phyloP scores from a whole-genome alignment of 2,329 filamentous ascomycete genomes.

The Diaporthe vaccinii region DNA sequence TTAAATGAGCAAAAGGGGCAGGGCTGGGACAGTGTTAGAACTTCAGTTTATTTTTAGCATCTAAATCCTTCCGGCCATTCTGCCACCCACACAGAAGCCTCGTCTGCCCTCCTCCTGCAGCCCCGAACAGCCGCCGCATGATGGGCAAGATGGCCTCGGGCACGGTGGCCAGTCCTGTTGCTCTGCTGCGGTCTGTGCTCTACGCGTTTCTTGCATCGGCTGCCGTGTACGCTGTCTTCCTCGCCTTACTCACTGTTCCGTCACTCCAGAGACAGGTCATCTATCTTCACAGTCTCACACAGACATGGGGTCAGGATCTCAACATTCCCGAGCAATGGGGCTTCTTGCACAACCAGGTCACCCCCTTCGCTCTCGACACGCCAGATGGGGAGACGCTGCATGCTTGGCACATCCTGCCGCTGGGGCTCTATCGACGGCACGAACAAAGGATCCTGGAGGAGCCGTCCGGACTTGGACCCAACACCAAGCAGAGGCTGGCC shows the following conservation, averaged over 20 bases:
- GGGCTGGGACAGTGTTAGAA: background rate
- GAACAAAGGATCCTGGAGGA: slow-evolving; percentile 57
- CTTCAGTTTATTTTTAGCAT: background rate
- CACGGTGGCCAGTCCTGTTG: background rate
- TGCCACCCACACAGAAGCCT: background rate
- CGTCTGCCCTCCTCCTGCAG: background rate
- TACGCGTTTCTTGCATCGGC: background rate
- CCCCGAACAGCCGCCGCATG: background rate
- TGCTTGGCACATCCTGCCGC: slow-evolving; percentile 82
- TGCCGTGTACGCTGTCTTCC: slow-evolving; percentile 44
- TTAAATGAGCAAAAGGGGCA: background rate
- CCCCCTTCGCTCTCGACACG: slow-evolving; percentile 76
- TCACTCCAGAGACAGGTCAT: slow-evolving; percentile 68
- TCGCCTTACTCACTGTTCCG: slow-evolving; percentile 50
- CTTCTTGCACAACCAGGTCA: slow-evolving; percentile 79
- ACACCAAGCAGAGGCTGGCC: slow-evolving; percentile 53
- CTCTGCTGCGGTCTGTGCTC: slow-evolving; percentile 16
- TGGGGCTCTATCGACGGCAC: slow-evolving; percentile 74
- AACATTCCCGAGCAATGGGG: slow-evolving; percentile 77
- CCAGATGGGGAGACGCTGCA: slow-evolving; percentile 76
- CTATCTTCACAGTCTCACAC: slow-evolving; percentile 66
- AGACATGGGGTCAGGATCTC: slow-evolving; percentile 72
- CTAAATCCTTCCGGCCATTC: background rate
- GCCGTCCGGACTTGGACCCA: slow-evolving; percentile 32
- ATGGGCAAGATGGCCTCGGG: background rate